These are phyloP conservation scores for Cephalotrichum gorgonifer DNA, from an alignment of 2,329 filamentous ascomycete genomes.

Conservation along the genomic window DNA sequence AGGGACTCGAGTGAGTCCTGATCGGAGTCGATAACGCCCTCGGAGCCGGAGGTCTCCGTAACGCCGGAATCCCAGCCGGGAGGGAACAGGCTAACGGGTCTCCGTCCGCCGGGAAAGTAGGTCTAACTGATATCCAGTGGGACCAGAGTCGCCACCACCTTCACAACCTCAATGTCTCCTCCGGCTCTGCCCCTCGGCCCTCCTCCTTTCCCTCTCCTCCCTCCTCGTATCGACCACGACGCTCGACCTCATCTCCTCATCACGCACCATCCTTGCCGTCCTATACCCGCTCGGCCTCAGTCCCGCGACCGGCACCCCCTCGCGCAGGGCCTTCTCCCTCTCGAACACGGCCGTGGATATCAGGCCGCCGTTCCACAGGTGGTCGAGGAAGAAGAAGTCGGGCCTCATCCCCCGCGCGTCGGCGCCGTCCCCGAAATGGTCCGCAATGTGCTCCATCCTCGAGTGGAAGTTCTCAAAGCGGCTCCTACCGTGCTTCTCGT, in stretches of 20 bases:
- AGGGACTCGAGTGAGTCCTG: too few species aligned
- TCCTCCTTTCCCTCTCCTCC: background rate
- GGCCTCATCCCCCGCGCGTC: constrained; percentile 17
- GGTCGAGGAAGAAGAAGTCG: constrained; percentile 29
- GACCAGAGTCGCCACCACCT: too few species aligned
- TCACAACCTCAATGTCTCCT: too few species aligned
- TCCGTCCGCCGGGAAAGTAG: too few species aligned
- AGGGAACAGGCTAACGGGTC: too few species aligned
- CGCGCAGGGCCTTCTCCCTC: constrained; percentile 10
- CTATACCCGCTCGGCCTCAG: background rate
- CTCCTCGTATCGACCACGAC: background rate
- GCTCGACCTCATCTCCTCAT: constrained; percentile 1
- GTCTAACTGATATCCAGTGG: too few species aligned
- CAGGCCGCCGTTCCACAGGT: constrained; percentile 18
- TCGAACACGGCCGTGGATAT: constrained; percentile 17
- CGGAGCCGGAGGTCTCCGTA: too few species aligned
- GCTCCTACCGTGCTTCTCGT: constrained; percentile 1
- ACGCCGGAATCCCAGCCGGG: too few species aligned
- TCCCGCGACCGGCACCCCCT: constrained; percentile 7
- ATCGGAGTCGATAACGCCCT: too few species aligned
- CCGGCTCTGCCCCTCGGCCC: background rate
- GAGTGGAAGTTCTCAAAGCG: constrained; percentile 17
- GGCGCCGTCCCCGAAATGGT: constrained; percentile 25
- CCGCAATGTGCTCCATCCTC: constrained; percentile 39
- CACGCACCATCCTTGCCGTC: constrained; percentile 1